Evolutionary conservation across 495 filamentous ascomycete genomes (phyloP), one percentile per base, ranked within the genome.

Genomic region (Penicillium paradoxum): DNA sequence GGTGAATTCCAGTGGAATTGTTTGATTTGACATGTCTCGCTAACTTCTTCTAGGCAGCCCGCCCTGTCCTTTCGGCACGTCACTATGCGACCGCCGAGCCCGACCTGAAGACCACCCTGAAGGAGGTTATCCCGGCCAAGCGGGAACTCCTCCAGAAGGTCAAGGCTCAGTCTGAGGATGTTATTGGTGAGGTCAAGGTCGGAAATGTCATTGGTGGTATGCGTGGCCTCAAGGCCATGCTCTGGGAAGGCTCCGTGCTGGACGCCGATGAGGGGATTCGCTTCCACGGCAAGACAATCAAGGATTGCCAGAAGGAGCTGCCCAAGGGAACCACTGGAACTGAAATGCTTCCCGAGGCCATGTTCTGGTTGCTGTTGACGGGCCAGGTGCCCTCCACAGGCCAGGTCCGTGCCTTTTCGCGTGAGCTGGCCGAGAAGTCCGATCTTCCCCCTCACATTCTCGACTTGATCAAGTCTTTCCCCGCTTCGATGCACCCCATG

Each of bases 321-420:
- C 93, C 93, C 61, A 97, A 96, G 76, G 93, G 91, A 47, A 88
- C 82, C 49, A 82, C 87, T 2, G 93, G 93, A 52, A 93, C 89
- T n/a, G 92, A 98, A 76, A 97, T 97, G 95, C 85, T 98, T 2
- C 93, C 93, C 33, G 93, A 98, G 72, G 85, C 91, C 65, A 97
- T 98, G 93, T 98, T 98, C 81, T 98, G 93, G 93, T 86, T 98
- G 22, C 85, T 98, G 14, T 73, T 98, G 54, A 98, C 93, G 8
- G 95, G 93, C 51, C 79, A 92, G 69, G 88, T 98, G 21, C 93
- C 93, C 9, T 87, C 87, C 2, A 86, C 84, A 21, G 68, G 70
- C 32, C 93, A 98, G 70, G 80, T 90, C 46, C 89, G 93, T 59
- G 73, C 74, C 39, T 83, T 98, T 57, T 93, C 88, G 36, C 79